These are phyloP conservation scores for Dactylorhiza incarnata DNA, from an alignment of 106 monocot genomes.

Conservation along the genomic window DNA sequence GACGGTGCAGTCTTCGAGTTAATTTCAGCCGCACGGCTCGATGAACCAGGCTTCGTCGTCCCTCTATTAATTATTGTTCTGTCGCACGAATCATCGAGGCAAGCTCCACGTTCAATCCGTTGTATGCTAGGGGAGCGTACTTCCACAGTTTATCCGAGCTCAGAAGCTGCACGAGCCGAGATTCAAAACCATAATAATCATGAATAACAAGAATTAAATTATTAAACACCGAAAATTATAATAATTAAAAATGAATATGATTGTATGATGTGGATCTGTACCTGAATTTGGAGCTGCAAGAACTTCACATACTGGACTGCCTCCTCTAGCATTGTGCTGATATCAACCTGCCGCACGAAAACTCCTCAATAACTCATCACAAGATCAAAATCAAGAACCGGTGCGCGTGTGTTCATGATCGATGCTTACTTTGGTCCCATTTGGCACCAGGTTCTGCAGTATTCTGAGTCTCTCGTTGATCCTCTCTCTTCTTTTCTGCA, in stretches of 20 bases:
- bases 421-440: slow-evolving; percentile 72
- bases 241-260: background rate
- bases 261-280: slow-evolving; percentile 6
- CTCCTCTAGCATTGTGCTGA: slow-evolving; percentile 95
- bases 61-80: background rate
- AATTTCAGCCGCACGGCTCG: no score
- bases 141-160: slow-evolving; percentile 80
- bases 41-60: background rate
- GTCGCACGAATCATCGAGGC: slow-evolving; percentile 16
- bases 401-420: background rate
- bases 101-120: slow-evolving; percentile 47
- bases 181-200: background rate
- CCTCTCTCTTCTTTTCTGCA: slow-evolving; percentile 84
- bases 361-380: background rate
- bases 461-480: slow-evolving; percentile 71
- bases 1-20: no score
- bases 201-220: background rate
- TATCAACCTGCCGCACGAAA: slow-evolving; percentile 53
- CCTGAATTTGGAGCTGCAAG: slow-evolving; percentile 93
- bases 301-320: slow-evolving; percentile 90
- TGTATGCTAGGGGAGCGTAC: slow-evolving; percentile 78
- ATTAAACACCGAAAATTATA: background rate
- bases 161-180: slow-evolving; percentile 35
- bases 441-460: slow-evolving; percentile 64
- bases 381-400: background rate